phyloP scores from a whole-genome alignment of 139 green algal genomes.

The Chlamydomonas schloesseri region DNA sequence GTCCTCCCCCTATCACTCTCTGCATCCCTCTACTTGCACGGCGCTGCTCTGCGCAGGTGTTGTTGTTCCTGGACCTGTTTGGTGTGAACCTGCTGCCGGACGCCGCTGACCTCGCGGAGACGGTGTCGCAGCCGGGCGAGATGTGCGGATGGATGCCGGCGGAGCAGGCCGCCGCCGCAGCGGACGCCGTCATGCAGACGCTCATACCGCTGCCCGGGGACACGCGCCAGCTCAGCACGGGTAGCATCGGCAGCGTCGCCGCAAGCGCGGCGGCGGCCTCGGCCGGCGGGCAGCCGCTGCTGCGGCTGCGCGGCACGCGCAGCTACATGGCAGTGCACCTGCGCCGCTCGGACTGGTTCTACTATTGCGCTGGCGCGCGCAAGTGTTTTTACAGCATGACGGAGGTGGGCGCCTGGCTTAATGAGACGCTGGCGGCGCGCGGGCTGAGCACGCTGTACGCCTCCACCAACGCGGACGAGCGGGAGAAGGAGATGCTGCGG shows the following conservation, averaged over 20 bases:
- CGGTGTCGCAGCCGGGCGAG: not conserved
- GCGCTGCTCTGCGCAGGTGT: not conserved
- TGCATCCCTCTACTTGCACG: no score
- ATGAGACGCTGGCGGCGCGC: not conserved
- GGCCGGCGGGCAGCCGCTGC: not conserved
- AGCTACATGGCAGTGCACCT: conserved; percentile 35
- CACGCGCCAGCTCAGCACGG: not conserved
- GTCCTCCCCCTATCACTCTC: no score
- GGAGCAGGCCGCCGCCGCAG: not conserved
- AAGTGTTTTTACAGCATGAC: conserved; percentile 35
- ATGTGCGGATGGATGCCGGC: conserved; percentile 40
- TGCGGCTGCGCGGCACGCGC: conserved; percentile 3
- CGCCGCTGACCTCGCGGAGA: conserved; percentile 5
- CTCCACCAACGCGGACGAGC: conserved; percentile 31
- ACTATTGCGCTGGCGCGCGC: conserved; percentile 32
- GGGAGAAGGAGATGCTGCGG: conserved; percentile 42
- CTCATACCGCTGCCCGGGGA: not conserved
- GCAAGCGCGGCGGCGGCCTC: not conserved
- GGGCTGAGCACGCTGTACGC: conserved; percentile 33
- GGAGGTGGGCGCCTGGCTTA: conserved; percentile 21
- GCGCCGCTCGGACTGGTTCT: conserved; percentile 43
- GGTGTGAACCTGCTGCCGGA: not conserved
- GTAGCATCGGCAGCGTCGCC: not conserved
- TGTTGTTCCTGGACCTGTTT: conserved; percentile 45
- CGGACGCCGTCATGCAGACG: not conserved